A percentile compares a stretch with the other conserved stretches of the same genome.
These are phyloP conservation scores for Aureobasidium sp. DNA, from an alignment of 2,329 filamentous ascomycete species.

Conservation along the genomic window DNA sequence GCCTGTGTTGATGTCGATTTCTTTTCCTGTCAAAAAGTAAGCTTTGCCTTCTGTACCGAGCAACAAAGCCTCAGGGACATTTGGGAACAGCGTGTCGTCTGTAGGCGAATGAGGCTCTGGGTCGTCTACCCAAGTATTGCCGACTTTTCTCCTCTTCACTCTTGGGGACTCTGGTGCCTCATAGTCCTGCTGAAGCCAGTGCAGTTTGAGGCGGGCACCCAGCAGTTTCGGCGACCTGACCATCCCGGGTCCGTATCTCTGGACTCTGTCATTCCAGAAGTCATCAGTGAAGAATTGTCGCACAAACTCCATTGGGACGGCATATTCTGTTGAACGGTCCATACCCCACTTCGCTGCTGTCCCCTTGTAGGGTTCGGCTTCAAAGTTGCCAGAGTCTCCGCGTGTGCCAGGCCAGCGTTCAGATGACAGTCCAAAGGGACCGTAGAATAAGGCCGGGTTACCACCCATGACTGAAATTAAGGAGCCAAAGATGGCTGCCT, in stretches of 20 bases:
- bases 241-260: background rate
- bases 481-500: background rate
- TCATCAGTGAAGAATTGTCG: background rate
- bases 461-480: background rate
- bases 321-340: background rate
- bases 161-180: background rate
- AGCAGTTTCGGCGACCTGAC: background rate
- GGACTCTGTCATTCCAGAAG: background rate
- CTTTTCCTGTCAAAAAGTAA: too few species aligned
- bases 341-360: background rate
- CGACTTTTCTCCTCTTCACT: background rate
- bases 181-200: background rate
- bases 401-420: background rate
- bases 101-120: background rate
- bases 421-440: background rate
- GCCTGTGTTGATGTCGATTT: too few species aligned
- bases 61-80: too few species aligned
- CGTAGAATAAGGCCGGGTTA: background rate
- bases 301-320: background rate
- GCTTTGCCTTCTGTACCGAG: too few species aligned
- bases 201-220: background rate
- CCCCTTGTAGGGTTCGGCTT: background rate
- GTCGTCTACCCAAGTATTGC: background rate
- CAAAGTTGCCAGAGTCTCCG: background rate
- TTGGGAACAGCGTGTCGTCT: background rate